phyloP scores from a whole-genome alignment of 2,329 filamentous ascomycete species.

The Ophiostoma triangulosporum region DNA sequence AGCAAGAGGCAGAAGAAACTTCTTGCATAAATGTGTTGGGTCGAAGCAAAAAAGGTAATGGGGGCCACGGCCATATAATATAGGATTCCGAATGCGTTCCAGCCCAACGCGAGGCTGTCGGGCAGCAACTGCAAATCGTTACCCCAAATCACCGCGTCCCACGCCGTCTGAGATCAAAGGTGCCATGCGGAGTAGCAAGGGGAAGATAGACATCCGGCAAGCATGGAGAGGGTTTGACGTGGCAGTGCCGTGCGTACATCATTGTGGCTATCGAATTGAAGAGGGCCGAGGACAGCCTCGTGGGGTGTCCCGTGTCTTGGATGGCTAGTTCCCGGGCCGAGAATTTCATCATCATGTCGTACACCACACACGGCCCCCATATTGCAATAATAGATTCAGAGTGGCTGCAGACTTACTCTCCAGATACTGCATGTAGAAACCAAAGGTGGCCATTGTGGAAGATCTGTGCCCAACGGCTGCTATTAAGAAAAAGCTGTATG shows the following conservation, averaged over 20 bases:
- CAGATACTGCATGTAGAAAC: slow-evolving; percentile 60
- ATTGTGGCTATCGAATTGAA: neutral
- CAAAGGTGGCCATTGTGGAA: slow-evolving; percentile 37
- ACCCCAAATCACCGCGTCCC: slow-evolving; percentile 1
- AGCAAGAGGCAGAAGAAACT: neutral
- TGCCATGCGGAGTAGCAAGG: neutral
- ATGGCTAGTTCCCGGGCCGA: no score
- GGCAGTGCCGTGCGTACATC: neutral
- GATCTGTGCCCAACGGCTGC: neutral
- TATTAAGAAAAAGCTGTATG: neutral
- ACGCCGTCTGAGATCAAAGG: slow-evolving; percentile 5
- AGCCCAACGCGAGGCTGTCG: slow-evolving; percentile 19
- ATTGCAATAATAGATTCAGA: neutral
- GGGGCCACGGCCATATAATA: no score
- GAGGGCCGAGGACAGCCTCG: neutral
- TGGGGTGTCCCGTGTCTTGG: neutral
- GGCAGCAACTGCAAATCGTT: neutral
- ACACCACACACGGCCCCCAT: no score
- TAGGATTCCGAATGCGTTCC: slow-evolving; percentile 22
- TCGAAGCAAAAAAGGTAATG: neutral
- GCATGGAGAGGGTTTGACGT: neutral
- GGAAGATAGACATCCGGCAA: neutral
- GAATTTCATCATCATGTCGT: no score
- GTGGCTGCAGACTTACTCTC: slow-evolving; percentile 47
- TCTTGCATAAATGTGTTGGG: no score